Percentiles rank a stretch among this genome's conserved stretches.
Evolutionary conservation across 2,329 filamentous ascomycete species (phyloP).

Genomic region (Ophiosphaerella korrae): DNA sequence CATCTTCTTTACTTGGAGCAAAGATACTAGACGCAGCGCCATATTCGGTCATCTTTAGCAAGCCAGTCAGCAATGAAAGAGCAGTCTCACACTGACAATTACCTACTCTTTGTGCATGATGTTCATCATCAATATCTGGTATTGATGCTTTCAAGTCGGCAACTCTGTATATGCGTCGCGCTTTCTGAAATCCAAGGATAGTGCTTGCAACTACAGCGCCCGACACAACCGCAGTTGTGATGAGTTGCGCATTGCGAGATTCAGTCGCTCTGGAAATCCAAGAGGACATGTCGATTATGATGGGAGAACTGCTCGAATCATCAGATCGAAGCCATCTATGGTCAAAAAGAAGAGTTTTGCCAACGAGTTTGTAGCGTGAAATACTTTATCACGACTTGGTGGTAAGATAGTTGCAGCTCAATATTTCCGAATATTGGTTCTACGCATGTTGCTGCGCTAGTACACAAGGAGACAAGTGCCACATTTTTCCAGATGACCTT

Average conservation of each 20-base stretch:
- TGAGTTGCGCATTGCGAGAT: slow-evolving; percentile 64
- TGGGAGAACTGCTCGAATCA: slow-evolving; percentile 4
- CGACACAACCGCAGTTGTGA: slow-evolving; percentile 69
- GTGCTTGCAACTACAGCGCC: slow-evolving; percentile 56
- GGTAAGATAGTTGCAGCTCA: slow-evolving; percentile 9
- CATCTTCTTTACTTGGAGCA: slow-evolving; percentile 58
- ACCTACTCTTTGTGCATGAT: slow-evolving; percentile 58
- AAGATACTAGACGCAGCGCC: slow-evolving; percentile 58
- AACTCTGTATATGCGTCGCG: slow-evolving; percentile 60
- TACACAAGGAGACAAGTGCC: slow-evolving; percentile 17
- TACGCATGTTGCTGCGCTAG: slow-evolving; percentile 12
- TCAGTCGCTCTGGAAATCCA: slow-evolving; percentile 52
- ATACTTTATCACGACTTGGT: slow-evolving; percentile 1
- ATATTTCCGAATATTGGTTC: slow-evolving; percentile 1
- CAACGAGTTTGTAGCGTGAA: background rate
- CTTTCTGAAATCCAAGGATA: slow-evolving; percentile 63
- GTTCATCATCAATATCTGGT: slow-evolving; percentile 58
- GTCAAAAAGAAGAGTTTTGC: background rate
- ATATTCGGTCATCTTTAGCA: slow-evolving; percentile 63
- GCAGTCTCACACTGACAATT: background rate
- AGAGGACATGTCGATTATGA: slow-evolving; percentile 46
- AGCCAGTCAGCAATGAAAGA: slow-evolving; percentile 40
- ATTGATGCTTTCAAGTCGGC: slow-evolving; percentile 66
- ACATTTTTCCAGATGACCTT: slow-evolving; percentile 18
- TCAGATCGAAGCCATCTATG: slow-evolving; percentile 8